These are phyloP conservation scores for Graphilbum sp. DNA, from an alignment of 2,329 filamentous ascomycete genomes.

Conservation along the genomic window DNA sequence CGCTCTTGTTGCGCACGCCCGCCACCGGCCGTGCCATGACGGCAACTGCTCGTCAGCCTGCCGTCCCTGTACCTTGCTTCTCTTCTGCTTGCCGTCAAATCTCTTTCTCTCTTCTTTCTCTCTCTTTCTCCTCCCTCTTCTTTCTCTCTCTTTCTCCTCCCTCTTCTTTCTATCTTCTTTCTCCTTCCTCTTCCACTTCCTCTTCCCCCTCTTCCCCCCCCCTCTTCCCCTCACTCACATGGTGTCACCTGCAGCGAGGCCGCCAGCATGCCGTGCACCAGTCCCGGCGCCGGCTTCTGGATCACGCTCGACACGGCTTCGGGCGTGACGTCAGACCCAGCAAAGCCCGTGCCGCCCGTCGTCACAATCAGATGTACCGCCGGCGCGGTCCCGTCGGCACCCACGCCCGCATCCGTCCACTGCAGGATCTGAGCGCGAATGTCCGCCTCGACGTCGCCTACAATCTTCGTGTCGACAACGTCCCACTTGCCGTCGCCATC, in stretches of 20 bases:
- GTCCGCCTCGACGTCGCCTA: conserved; percentile 55
- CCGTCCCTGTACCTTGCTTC: too few relatives aligned
- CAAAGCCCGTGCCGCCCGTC: conserved; percentile 88
- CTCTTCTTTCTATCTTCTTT: too few relatives aligned
- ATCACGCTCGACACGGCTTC: conserved; percentile 74
- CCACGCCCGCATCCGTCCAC: too few relatives aligned
- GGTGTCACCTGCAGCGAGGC: conserved; percentile 74
- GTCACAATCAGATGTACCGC: conserved; percentile 62
- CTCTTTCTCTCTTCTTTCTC: too few relatives aligned
- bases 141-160: too few relatives aligned
- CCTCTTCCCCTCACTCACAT: conserved; percentile 53
- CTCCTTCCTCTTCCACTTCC: conserved; percentile 20
- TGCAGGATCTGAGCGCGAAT: conserved; percentile 58
- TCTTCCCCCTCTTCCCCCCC: too few relatives aligned
- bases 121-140: too few relatives aligned
- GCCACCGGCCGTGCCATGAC: conserved; percentile 93
- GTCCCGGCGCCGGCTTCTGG: conserved; percentile 70
- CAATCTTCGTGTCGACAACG: conserved; percentile 53
- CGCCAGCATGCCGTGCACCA: conserved; percentile 91
- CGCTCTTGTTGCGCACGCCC: conserved; percentile 62
- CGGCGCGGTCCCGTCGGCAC: conserved; percentile 27
- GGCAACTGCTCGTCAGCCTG: conserved; percentile 50
- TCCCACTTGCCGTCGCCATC: conserved; percentile 58
- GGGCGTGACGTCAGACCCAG: conserved; percentile 68
- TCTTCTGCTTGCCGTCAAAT: too few relatives aligned